Base-by-base conservation (phyloP, 208 protist genomes). In the Naegleria fowleri region DNA sequence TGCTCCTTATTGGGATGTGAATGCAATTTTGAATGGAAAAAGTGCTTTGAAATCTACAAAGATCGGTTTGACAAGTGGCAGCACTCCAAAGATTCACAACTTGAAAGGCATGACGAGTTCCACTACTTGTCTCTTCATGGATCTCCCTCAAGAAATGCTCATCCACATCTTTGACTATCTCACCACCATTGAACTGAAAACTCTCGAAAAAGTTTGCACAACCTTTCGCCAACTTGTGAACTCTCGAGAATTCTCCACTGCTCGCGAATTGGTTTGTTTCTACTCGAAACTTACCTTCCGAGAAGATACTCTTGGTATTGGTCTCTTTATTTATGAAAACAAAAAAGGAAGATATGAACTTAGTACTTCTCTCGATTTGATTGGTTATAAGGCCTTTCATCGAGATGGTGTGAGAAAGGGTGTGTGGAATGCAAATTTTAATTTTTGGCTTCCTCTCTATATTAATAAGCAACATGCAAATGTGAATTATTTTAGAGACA, bases 251-350 rank as follows among this genome's bases (percentile, higher is more conserved):
- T 19, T 67, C 22, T 29, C 55, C 11, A 67, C 55, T 67, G 55
- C 11, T 29, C 11, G 55, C 3, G 41, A 88, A 51, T 48, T 93
- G 38, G 38, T 83, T 36, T 94, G 93, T 67, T 94, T 89, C 48
- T 86, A 94, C 38, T 90, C 40, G 9, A 83, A 92, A 83, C 6
- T 83, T 33, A 87, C 85, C 0, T 93, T 87, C 36, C 79, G 92
- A 90, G 93, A 94, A 84, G 93, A 94, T 75, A 88, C 88, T 33
- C 40, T 94, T 0, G 93, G 93, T 41, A 43, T 92, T 87, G 92
- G 92, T 6, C n/a, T 87, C 3, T 25, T 6, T 0, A 58, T 58
- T 7, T 0, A 38, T 9, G 0, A 36, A 5, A 88, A 1, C 15
- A 48, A 48, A 36, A 13, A 58, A 16, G 43, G 43, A 38, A 5